Evolutionary conservation across 495 filamentous ascomycete species (phyloP), one percentile per base, ranked within the genome.

Genomic region (Hypoxylon intermedium): DNA sequence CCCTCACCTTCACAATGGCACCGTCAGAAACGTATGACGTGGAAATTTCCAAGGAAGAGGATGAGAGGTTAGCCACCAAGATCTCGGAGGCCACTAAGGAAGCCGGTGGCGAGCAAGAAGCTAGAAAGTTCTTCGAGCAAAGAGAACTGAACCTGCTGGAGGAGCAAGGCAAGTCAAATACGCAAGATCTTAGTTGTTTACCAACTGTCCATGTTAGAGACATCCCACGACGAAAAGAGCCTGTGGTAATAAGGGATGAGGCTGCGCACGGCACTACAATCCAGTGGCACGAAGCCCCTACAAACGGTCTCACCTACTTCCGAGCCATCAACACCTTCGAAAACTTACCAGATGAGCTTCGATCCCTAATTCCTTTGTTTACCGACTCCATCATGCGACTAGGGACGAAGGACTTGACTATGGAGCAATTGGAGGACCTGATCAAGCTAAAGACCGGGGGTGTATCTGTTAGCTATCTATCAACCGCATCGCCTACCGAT

Each of bases 391-490:
- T 98, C 33, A 91, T 97, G 88, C 86, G 94, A 21, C 79, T 98
- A 11, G 94, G 94, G 19, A 98, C 94, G 7, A 87, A 87, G 49
- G 83, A 87, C 53, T 88, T 86, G 77, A 85, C 89, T 0, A 97
- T 97, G 91, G 95, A 97, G 71, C 84, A 97, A 69, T 82, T 97
- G 36, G 94, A 98, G 71, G 94, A 97, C 70, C 75, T 91, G 34
- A 97, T 98, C 67, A 97, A 96, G 66, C 79, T 97, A 9, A 96
- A 96, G 74, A 98, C 93, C 4, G 94, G 94, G n/a, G 94, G 94
- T 9, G 82, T 98, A 9, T 87, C 84, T 7, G 86, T 91, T 19
- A 85, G 86, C 0, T 92, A 94, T 53, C 85, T 93, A 75, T 79
- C 89, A 18, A 82, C 89, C 1, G 83, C 93, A 0, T 89, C 85